Evolutionary conservation across 83 land plant species (phyloP), one percentile per base, ranked within the genome.

Genomic region (Picea mariana): DNA sequence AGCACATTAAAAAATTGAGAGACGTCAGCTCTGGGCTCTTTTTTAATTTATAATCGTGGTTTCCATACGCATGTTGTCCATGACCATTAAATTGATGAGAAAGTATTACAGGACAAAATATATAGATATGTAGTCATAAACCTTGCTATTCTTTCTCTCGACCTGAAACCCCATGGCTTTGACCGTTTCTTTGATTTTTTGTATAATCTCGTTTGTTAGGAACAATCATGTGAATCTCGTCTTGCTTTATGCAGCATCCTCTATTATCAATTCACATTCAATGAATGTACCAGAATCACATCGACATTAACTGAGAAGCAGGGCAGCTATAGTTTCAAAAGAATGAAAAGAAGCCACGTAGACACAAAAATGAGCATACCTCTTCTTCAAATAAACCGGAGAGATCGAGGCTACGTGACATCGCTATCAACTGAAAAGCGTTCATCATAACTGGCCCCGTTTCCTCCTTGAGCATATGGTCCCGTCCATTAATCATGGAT

Each of bases 311-410:
- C 12, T 15, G 12, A 9, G 11, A 9, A 49, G 12, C 49, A 9
- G 7, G 1, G 7, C 7, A 44, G 2, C 2, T 3, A 34, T 34
- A 2, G 2, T 34, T 34, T 34, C 2, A 34, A 34, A 34, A 34
- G 2, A 3, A 34, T 34, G 2, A 34, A 6, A 12, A 52, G 11
- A 52, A 11, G 0, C 55, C 9, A n/a, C n/a, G n/a, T n/a, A 13
- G 0, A 47, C 55, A 52, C 55, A 52, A 9, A 52, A 3, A 2
- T n/a, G n/a, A n/a, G n/a, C n/a, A 52, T 47, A 91, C 95, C 88
- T 89, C 92, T 62, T 93, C 80, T 79, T 93, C 95, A 81, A 93
- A 93, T 64, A 93, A 91, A 13, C 93, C 95, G 24, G 95, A 93
- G 15, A 93, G 89, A 62, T 93, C 93, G 1, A 93, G 87, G 81